phyloP scores from a whole-genome alignment of 257 asterid species.

The Plantago elongata region DNA sequence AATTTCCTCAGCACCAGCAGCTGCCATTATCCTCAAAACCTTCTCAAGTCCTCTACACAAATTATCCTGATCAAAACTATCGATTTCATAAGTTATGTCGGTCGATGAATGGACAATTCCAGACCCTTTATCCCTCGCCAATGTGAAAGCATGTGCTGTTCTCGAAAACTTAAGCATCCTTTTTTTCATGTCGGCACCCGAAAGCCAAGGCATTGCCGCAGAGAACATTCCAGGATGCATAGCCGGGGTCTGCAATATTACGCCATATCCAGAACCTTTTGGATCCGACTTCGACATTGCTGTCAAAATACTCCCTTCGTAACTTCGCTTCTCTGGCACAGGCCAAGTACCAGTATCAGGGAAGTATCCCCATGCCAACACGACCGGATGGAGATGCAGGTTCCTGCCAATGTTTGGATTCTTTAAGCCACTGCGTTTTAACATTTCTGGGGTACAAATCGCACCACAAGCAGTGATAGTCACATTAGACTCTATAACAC shows the following conservation, averaged over 20 bases:
- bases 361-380: constrained; percentile 73
- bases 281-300: constrained; percentile 57
- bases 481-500: constrained; percentile 49
- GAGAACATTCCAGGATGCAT: constrained; percentile 87
- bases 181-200: constrained; percentile 53
- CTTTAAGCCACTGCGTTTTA: constrained; percentile 59
- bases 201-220: constrained; percentile 59
- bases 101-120: constrained; percentile 40
- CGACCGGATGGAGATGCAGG: constrained; percentile 74
- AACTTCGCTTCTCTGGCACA: constrained; percentile 41
- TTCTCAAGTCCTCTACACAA: constrained; percentile 54
- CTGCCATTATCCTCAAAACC: constrained; percentile 55
- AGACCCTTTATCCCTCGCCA: constrained; percentile 68
- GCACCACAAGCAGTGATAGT: constrained; percentile 78
- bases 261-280: constrained; percentile 54
- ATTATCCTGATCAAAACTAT: constrained; percentile 36
- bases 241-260: constrained; percentile 68
- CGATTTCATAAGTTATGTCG: constrained; percentile 43
- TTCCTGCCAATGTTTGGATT: constrained; percentile 67
- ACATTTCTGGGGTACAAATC: constrained; percentile 55
- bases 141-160: constrained; percentile 56
- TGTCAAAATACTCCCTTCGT: constrained; percentile 72
- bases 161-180: constrained; percentile 58
- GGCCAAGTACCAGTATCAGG: constrained; percentile 65
- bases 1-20: constrained; percentile 83